Evolutionary conservation across 2,329 filamentous ascomycete species (phyloP).

Genomic region (Sarocladium brachiariae): DNA sequence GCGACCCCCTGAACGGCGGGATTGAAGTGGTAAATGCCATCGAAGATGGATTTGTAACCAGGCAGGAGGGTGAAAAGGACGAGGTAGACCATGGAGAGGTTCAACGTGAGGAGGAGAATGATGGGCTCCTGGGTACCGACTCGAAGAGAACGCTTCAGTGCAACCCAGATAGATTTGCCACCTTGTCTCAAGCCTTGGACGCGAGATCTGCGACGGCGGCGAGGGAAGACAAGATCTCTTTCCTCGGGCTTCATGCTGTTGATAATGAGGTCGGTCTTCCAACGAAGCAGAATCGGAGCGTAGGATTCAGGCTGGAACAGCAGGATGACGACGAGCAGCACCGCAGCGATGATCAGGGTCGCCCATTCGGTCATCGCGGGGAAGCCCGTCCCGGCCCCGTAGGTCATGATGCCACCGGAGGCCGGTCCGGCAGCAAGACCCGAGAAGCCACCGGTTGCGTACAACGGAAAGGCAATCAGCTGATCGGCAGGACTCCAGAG

Average conservation of each 20-base stretch:
- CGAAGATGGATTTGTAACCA: constrained; percentile 1
- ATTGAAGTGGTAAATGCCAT: not conserved
- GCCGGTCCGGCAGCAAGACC: not conserved
- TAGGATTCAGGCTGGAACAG: constrained; percentile 4
- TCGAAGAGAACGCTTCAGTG: not conserved
- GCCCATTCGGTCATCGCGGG: not conserved
- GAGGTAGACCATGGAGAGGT: constrained; percentile 2
- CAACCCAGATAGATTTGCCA: not conserved
- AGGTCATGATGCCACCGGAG: not conserved
- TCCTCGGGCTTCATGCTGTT: constrained; percentile 2
- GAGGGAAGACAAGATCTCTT: not conserved
- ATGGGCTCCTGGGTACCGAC: not conserved
- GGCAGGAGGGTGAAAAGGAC: constrained; percentile 7
- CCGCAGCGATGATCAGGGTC: not conserved
- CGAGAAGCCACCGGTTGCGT: constrained; percentile 1
- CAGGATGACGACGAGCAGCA: not conserved
- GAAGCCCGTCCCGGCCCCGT: not conserved
- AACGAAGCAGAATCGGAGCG: not conserved
- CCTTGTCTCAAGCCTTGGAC: not conserved
- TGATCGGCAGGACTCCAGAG: constrained; percentile 24
- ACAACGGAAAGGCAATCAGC: constrained; percentile 4
- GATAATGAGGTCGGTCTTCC: constrained; percentile 7
- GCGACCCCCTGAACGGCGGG: not conserved
- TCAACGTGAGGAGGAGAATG: not conserved
- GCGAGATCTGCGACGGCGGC: not conserved